Conservation (phyloP, 306 rosid species). For the barrel medic (Medicago truncatula) region DNA sequence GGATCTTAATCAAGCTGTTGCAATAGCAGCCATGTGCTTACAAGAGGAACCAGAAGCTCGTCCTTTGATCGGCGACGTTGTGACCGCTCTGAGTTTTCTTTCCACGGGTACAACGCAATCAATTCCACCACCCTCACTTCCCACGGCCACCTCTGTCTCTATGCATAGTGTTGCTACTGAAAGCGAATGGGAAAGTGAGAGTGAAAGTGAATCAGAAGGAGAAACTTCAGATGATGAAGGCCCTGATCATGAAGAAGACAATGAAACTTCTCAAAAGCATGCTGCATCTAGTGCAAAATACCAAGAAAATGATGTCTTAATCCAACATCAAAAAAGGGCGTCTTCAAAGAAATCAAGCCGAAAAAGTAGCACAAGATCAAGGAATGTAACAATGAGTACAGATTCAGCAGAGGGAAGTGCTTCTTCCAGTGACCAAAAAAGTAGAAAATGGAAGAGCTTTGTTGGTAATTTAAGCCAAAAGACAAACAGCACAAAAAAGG, state of each 20-base stretch:
- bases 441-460: constrained; percentile 35
- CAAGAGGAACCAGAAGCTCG: constrained; percentile 87
- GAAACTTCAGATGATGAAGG: constrained; percentile 1
- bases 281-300: background rate
- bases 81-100: constrained; percentile 73
- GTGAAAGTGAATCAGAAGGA: constrained; percentile 16
- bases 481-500: constrained; percentile 18
- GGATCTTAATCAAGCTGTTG: constrained; percentile 90
- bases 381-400: background rate
- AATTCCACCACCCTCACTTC: constrained; percentile 36
- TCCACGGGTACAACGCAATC: constrained; percentile 47
- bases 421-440: constrained; percentile 42
- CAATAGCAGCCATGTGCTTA: constrained; percentile 88
- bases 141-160: constrained; percentile 24
- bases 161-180: constrained; percentile 4
- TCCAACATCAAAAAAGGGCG: background rate
- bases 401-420: constrained; percentile 46
- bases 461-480: constrained; percentile 14
- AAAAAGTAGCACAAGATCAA: constrained; percentile 39
- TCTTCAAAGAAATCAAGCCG: constrained; percentile 40
- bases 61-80: constrained; percentile 82
- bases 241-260: background rate
- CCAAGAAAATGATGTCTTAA: background rate
- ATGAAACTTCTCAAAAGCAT: background rate
- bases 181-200: background rate